These are phyloP conservation scores for Phylloporus rhodoxanthus DNA, from an alignment of 768 basidiomycete genomes.

Conservation along the genomic window DNA sequence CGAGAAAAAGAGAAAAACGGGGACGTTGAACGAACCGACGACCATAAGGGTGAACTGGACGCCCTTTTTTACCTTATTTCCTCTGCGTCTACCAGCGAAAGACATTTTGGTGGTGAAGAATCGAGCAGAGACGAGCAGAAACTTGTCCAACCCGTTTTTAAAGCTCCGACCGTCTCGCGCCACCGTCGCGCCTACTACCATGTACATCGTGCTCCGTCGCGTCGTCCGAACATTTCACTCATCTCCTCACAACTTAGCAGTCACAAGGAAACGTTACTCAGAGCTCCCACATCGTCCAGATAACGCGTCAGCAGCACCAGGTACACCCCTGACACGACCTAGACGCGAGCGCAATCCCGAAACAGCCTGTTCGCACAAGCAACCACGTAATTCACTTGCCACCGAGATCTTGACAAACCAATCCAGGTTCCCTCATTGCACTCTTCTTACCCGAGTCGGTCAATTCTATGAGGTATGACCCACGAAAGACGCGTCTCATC, in stretches of 20 bases:
- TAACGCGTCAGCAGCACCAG: not conserved
- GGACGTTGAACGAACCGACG: conserved; percentile 62
- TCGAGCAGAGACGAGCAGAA: conserved; percentile 29
- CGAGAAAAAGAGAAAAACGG: not conserved
- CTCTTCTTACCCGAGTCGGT: conserved; percentile 87
- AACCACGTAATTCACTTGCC: conserved; percentile 51
- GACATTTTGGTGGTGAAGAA: conserved; percentile 51
- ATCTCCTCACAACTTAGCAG: conserved; percentile 4
- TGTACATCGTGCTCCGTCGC: conserved; percentile 11
- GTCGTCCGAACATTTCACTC: conserved; percentile 11
- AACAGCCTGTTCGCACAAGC: conserved; percentile 8
- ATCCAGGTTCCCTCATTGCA: conserved; percentile 75
- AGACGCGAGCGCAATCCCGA: conserved; percentile 19
- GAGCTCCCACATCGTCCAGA: conserved; percentile 47
- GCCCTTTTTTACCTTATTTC: conserved; percentile 98
- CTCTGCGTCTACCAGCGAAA: conserved; percentile 79
- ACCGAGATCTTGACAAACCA: conserved; percentile 67
- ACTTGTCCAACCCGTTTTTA: conserved; percentile 27
- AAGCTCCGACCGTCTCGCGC: conserved; percentile 31
- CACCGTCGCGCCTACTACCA: conserved; percentile 29
- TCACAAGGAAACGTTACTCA: conserved; percentile 47
- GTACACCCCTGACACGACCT: conserved; percentile 4
- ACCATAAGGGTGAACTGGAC: conserved; percentile 98
- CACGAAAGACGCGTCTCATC: not conserved
- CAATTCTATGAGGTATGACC: conserved; percentile 85